Base-by-base conservation (phyloP, 2,329 filamentous ascomycete genomes). In the Stemphylium lycopersici region DNA sequence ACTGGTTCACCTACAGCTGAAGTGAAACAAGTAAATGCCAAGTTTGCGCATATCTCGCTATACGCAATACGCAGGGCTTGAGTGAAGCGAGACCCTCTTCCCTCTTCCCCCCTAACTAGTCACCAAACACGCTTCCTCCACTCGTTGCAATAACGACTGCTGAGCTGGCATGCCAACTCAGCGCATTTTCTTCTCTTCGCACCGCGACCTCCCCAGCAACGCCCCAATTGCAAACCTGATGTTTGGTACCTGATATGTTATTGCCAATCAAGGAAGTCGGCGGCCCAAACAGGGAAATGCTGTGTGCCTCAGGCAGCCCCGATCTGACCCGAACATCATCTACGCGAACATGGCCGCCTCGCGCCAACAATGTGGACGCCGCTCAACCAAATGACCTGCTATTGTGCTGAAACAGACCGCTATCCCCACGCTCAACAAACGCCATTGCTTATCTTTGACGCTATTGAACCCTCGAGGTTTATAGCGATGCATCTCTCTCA, bases 81-180 rank as follows among this genome's bases (percentile, higher is more conserved):
- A 44, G 38, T 43, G 46, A 52, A 56, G 58, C 58, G 33, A 49
- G 16, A 45, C 24, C 18, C 18, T 31, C 22, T 38, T 53, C 49
- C 40, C 44, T 55, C 52, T 24, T 24, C 22, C 22, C 22, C 6
- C 22, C 22, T 24, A 24, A 6, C 22, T 24, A 47, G 48, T 54
- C 47, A 29, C 29, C 10, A 43, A 38, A 32, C 29, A 11, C 12
- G 16, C 44, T 43, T 38, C 26, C 7, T 37, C 36, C 36, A 46
- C 33, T 48, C 43, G 41, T 49, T 42, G 29, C 45, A 22, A 44
- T 39, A 36, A 31, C 31, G 24, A 32, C 24, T 48, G 54, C 48
- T 62, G 60, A 48, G 50, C 44, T 60, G 60, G 55, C 55, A 47
- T 54, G 48, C 43, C 54, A 55, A 42, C 56, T 47, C 50, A 44